These are phyloP conservation scores for Hypoxylon cercidicola DNA, from an alignment of 495 filamentous ascomycete species.

Conservation along the genomic window DNA sequence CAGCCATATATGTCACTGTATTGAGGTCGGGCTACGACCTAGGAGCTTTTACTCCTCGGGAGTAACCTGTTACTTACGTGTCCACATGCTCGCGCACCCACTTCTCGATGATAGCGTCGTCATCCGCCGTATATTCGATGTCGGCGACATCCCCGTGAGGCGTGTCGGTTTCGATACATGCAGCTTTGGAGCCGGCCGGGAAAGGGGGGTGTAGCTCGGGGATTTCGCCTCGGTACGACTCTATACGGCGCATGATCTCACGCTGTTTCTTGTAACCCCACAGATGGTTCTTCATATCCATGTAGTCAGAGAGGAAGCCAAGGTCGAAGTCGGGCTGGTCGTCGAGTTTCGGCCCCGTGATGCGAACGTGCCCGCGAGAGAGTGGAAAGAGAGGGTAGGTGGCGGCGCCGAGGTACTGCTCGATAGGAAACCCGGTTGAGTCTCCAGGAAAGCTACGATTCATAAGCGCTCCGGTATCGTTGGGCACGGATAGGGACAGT, in stretches of 20 bases:
- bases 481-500: no score
- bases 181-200: constrained; percentile 49
- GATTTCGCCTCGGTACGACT: constrained; percentile 63
- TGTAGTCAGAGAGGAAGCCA: constrained; percentile 54
- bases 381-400: constrained; percentile 58
- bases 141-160: constrained; percentile 33
- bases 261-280: constrained; percentile 65
- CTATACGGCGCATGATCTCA: constrained; percentile 63
- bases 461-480: no score
- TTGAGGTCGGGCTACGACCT: no score
- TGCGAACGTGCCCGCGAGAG: constrained; percentile 64
- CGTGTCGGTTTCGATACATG: constrained; percentile 20
- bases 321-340: constrained; percentile 50
- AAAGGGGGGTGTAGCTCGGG: constrained; percentile 61
- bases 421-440: no score
- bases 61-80: constrained; percentile 20
- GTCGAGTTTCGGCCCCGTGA: constrained; percentile 50
- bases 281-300: constrained; percentile 54
- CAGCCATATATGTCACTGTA: no score
- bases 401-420: no score
- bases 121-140: constrained; percentile 57
- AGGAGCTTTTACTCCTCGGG: no score
- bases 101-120: constrained; percentile 58
- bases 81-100: constrained; percentile 52
- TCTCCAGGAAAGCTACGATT: no score